These are phyloP conservation scores for Colletotrichum chrysophilum DNA, from an alignment of 2,329 filamentous ascomycete species.

Conservation along the genomic window DNA sequence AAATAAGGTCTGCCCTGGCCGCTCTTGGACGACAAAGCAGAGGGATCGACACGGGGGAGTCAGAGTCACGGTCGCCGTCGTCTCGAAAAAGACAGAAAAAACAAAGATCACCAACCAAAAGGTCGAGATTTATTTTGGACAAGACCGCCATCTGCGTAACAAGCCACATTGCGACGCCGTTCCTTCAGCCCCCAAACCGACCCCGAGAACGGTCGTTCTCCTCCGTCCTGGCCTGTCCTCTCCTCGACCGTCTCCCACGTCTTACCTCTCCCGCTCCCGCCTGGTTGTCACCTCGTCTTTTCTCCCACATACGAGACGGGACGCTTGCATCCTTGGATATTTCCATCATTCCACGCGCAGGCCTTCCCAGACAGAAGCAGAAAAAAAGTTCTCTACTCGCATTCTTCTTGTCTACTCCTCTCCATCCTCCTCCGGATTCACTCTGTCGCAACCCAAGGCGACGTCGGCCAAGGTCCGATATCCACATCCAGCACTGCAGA, in stretches of 20 bases:
- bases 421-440: neutral
- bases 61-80: neutral
- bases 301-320: neutral
- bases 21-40: neutral
- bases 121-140: neutral
- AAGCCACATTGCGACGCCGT: constrained; percentile 15
- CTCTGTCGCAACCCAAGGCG: neutral
- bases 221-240: neutral
- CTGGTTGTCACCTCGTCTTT: neutral
- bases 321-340: neutral
- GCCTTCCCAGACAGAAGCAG: neutral
- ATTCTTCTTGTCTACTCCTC: neutral
- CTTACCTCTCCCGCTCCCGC: neutral
- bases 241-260: neutral
- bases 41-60: neutral
- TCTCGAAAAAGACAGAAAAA: neutral
- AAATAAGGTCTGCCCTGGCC: neutral
- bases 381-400: neutral
- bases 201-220: neutral
- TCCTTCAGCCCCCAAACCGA: constrained; percentile 12
- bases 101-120: neutral
- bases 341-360: neutral
- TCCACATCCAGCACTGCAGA: neutral
- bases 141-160: constrained; percentile 6
- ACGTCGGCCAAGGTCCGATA: constrained; percentile 11